Evolutionary conservation across 306 rosid species (phyloP).

Genomic region (Quercus cerris): DNA sequence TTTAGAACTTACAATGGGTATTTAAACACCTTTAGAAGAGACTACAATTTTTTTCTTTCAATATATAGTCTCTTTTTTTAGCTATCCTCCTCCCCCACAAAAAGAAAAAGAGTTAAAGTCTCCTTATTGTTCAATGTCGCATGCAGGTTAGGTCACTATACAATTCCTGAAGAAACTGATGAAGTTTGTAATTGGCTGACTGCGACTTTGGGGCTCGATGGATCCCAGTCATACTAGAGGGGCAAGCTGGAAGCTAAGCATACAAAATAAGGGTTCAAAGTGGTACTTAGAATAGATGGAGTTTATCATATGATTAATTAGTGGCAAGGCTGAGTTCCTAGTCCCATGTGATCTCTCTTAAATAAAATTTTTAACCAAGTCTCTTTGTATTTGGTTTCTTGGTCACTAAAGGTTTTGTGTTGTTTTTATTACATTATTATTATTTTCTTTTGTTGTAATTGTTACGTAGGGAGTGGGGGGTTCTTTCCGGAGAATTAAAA

Average conservation of each 20-base stretch:
- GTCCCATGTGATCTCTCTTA: constrained; percentile 24
- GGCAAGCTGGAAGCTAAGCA: constrained; percentile 12
- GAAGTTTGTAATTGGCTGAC: constrained; percentile 86
- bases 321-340: constrained; percentile 20
- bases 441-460: neutral
- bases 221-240: constrained; percentile 48
- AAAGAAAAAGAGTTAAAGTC: no score
- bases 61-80: constrained; percentile 10
- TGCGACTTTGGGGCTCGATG: constrained; percentile 65
- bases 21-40: constrained; percentile 12
- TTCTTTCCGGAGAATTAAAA: neutral
- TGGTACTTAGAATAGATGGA: constrained; percentile 47
- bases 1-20: constrained; percentile 84
- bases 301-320: constrained; percentile 35
- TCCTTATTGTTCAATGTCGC: neutral
- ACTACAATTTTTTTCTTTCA: neutral
- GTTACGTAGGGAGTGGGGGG: neutral
- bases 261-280: constrained; percentile 28
- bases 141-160: constrained; percentile 90
- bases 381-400: neutral
- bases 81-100: no score
- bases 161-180: constrained; percentile 86
- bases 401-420: constrained; percentile 4
- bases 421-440: neutral
- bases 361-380: neutral